Conservation (phyloP, 805 yeast species). For the Zygotorulaspora florentina region DNA sequence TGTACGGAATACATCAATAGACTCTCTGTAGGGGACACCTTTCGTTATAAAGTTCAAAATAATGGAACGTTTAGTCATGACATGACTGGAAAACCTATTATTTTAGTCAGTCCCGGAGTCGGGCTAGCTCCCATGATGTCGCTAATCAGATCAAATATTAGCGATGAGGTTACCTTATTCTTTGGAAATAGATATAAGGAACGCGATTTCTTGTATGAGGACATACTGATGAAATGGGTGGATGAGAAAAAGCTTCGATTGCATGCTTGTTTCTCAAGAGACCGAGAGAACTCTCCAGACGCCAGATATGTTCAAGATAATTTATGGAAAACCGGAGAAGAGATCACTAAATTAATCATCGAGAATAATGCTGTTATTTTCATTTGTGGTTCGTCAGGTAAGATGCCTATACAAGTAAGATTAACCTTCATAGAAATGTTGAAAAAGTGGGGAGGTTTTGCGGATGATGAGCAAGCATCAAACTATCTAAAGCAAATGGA, state of each 20-base stretch:
- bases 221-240: conserved; percentile 44
- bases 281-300: conserved; percentile 36
- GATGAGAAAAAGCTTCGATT: conserved; percentile 37
- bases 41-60: conserved; percentile 50
- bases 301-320: conserved; percentile 76
- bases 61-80: conserved; percentile 31
- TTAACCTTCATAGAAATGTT: conserved; percentile 68
- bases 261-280: conserved; percentile 49
- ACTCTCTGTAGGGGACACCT: conserved; percentile 44
- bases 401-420: conserved; percentile 87
- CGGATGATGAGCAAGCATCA: conserved; percentile 44
- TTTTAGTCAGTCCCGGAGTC: conserved; percentile 89
- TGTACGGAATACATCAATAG: conserved; percentile 72
- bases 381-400: conserved; percentile 90
- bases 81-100: conserved; percentile 47
- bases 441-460: conserved; percentile 40
- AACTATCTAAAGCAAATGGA: conserved; percentile 57
- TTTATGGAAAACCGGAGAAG: conserved; percentile 47
- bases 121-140: conserved; percentile 93
- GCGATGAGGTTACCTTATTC: conserved; percentile 46
- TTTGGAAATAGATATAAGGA: conserved; percentile 66
- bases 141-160: conserved; percentile 44
- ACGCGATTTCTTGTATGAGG: conserved; percentile 66
- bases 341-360: conserved; percentile 50
- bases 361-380: conserved; percentile 59